Evolutionary conservation across 169 alveolate genomes (phyloP), one percentile per base, ranked within the genome.

Genomic region (Pseudocohnilembus persalinus): DNA sequence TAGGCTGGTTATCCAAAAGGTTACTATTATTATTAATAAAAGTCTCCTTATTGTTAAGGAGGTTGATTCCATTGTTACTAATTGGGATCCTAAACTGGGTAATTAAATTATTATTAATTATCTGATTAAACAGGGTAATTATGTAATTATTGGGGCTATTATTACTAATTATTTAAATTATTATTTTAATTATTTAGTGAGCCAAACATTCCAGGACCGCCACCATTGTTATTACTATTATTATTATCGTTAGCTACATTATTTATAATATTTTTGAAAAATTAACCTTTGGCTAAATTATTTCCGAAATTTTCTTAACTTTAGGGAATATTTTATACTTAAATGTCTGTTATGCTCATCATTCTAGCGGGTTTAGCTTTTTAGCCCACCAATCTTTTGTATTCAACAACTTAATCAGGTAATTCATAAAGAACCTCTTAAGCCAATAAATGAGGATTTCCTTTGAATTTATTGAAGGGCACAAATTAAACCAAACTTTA

Each of bases 351-450:
- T 20, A 49, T 49, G 4, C 26, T 20, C 4, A 49, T 49, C 20
- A 20, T 20, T 20, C 20, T 11, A 11, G 68, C 68, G 20, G 68
- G 68, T 11, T 73, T 68, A 31, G 96, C 95, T 32, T 84, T 79
- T 33, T 88, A 91, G 6, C 87, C 88, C 32, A 90, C 77, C 31
- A 81, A 78, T 49, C 79, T 63, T 90, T 93, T 90, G 82, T 92
- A 96, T 35, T 87, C 89, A 1, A 92, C 95, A n/a, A 96, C 77
- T 83, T 96, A 92, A 49, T 88, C 89, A 29, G 98, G 98, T 25
- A 96, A 88, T 88, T 96, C 98, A 76, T 83, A 79, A n/a, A 96
- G 91, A 1, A 96, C 98, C 84, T 96, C 95, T 82, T 94, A 92
- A 49, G 97, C 96, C 32, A 96, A 89, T 15, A 83, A 88, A 0